Conservation (phyloP, 352 stramenopile genomes). For the Thraustochytrium sp. region DNA sequence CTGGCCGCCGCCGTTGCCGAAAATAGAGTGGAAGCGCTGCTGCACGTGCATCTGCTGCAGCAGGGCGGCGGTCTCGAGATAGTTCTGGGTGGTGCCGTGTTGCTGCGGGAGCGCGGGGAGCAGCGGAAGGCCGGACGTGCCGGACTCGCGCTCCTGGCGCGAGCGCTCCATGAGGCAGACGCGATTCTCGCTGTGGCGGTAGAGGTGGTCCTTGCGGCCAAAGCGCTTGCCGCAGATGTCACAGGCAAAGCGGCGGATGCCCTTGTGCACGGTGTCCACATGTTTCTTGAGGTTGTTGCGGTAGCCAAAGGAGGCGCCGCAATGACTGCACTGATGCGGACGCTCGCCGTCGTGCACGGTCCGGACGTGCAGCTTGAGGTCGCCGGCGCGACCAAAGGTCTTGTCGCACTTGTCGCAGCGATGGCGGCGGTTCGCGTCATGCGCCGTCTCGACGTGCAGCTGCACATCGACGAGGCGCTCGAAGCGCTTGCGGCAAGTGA, state of each 20-base stretch:
- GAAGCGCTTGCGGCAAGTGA: not conserved
- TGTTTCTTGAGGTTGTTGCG: conserved; percentile 45
- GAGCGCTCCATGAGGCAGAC: conserved; percentile 38
- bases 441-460: not conserved
- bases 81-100: no score
- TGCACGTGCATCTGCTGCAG: no score
- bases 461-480: conserved; percentile 37
- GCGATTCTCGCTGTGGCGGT: conserved; percentile 40
- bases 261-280: conserved; percentile 31
- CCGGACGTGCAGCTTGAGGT: conserved; percentile 33
- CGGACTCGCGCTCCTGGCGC: not conserved
- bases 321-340: not conserved
- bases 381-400: conserved; percentile 35
- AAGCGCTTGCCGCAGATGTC: conserved; percentile 43
- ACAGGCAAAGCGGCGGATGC: conserved; percentile 27
- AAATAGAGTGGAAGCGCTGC: no score
- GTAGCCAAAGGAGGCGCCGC: conserved; percentile 10
- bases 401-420: conserved; percentile 26
- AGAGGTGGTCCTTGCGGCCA: conserved; percentile 40
- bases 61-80: no score
- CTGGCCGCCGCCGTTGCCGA: no score
- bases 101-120: no score
- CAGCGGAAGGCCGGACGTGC: no score
- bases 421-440: conserved; percentile 1
- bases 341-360: conserved; percentile 32